A percentile compares a stretch with the other conserved stretches of the same genome.
phyloP scores from a whole-genome alignment of 148 eudicot species.

The Mesembryanthemum crystallinum region DNA sequence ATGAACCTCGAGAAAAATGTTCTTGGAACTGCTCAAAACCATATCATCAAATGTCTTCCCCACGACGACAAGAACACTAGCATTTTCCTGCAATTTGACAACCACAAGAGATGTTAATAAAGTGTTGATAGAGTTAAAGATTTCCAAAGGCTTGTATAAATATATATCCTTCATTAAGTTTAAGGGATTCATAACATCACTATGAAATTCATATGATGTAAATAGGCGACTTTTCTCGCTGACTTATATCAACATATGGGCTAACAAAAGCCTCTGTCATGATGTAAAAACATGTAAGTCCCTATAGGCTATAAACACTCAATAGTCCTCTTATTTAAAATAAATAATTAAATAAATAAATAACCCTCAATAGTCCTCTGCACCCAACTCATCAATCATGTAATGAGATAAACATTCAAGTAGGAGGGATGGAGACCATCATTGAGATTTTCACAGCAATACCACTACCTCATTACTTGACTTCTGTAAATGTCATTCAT shows the following conservation, averaged over 20 bases:
- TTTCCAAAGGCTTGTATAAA: neutral
- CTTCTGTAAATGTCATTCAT: too few relatives aligned
- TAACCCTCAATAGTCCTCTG: neutral
- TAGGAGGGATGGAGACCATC: neutral
- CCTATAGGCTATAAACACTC: too few relatives aligned
- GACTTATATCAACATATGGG: neutral
- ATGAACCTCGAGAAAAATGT: slow-evolving; percentile 77
- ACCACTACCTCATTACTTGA: too few relatives aligned
- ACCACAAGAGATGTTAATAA: slow-evolving; percentile 2
- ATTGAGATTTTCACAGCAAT: too few relatives aligned
- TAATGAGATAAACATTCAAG: neutral
- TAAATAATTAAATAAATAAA: too few relatives aligned
- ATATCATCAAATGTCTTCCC: slow-evolving; percentile 84
- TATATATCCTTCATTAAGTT: neutral
- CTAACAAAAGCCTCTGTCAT: neutral
- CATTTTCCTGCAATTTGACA: slow-evolving; percentile 54
- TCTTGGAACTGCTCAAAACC: slow-evolving; percentile 60
- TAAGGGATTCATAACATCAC: neutral
- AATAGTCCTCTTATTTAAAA: too few relatives aligned
- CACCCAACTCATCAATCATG: neutral
- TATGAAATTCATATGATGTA: neutral
- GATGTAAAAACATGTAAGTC: neutral
- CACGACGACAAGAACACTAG: slow-evolving; percentile 55
- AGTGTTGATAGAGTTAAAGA: neutral
- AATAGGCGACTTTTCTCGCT: neutral